Evolutionary conservation across 2,329 filamentous ascomycete species (phyloP), one percentile per base, ranked within the genome.

Genomic region (Trichoderma oligosporum): DNA sequence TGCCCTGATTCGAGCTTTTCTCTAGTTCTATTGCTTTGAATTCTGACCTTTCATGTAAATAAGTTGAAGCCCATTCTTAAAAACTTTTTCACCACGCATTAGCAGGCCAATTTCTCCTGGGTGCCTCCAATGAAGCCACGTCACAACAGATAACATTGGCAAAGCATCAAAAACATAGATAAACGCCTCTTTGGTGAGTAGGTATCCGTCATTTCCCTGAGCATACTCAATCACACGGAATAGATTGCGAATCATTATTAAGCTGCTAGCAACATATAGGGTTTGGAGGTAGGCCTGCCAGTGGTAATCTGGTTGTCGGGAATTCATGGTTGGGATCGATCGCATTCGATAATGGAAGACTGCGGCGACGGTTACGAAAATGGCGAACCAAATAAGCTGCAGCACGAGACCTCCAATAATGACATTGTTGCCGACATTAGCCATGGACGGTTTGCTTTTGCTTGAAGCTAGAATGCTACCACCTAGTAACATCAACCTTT

Each of bases 321-420:
- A 42, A 11, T 57, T 14, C 18, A n/a, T 22, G 24, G 52, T 45
- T 29, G 48, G 46, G n/a, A 51, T 44, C 38, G 59, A 31, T 1
- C 59, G 48, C 59, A 71, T 64, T 18, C 71, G 65, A n/a, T 61
- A 51, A 61, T 85, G 77, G 68, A 84, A 83, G 1, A 79, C 58
- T 2, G 74, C 61, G 0, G 79, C 74, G 1, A 76, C 75, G 4
- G 76, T 56, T 33, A 81, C 67, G 63, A 86, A 87, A 33, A 84
- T 68, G 20, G 73, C 74, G 60, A 86, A 85, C 56, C 81, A 76
- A 39, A 81, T 36, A 22, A 87, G 73, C 64, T 87, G 84, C 14
- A 85, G 66, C 29, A 80, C 66, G 2, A 87, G 70, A 2, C 84
- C 83, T 1, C 63, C 77, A 7, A 85, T 68, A n/a, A 86, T 77